Conservation (phyloP, 83 land plant genomes). For the Picea engelmannii region DNA sequence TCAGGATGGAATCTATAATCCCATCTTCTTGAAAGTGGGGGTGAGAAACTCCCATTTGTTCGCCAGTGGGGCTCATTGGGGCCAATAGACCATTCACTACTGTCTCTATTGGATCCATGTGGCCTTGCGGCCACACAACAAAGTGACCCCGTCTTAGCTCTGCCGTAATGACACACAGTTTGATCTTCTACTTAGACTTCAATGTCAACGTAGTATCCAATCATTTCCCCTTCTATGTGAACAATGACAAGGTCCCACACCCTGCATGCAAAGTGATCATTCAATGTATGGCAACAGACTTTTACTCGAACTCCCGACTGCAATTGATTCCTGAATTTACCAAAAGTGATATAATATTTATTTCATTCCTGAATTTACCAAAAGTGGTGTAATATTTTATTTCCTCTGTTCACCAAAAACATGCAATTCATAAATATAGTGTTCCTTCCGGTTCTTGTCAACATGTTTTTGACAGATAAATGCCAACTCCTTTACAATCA, state of each 20-base stretch:
- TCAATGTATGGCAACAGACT: not conserved
- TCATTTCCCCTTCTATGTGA: not conserved
- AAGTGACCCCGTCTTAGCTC: conserved; percentile 85
- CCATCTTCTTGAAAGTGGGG: conserved; percentile 44
- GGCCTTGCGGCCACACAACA: conserved; percentile 99
- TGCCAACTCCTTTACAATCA: not conserved
- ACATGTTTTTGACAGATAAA: not conserved
- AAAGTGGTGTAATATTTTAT: not conserved
- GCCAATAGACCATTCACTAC: conserved; percentile 54
- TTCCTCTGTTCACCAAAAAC: not conserved
- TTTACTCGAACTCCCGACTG: too few relatives aligned
- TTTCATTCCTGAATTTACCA: not conserved
- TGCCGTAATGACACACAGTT: not conserved
- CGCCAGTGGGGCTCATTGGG: conserved; percentile 53
- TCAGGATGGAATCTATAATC: conserved; percentile 45
- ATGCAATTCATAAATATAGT: not conserved
- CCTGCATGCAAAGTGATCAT: not conserved
- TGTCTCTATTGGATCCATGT: conserved; percentile 70
- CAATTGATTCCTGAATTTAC: not conserved
- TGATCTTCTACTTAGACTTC: not conserved
- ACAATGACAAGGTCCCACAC: not conserved
- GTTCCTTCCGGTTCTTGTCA: not conserved
- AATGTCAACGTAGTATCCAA: not conserved
- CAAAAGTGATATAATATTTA: not conserved
- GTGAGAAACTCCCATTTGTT: conserved; percentile 50